Conservation (phyloP, 768 basidiomycete genomes). For the Cystobasidium ongulense region DNA sequence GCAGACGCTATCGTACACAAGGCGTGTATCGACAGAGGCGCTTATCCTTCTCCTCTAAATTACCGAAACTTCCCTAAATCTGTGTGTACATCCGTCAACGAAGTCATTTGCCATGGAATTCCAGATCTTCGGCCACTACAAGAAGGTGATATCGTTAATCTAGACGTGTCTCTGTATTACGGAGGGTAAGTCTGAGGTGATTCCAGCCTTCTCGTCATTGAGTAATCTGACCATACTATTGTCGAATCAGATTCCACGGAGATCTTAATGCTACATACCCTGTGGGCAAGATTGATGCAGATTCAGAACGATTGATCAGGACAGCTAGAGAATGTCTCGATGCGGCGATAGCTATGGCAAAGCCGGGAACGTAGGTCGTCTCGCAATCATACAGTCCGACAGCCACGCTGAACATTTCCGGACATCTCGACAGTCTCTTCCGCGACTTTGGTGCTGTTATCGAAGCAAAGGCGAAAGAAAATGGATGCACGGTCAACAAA, state of each 20-base stretch:
- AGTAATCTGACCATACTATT: too few species aligned
- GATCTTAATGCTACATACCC: slow-evolving; percentile 59
- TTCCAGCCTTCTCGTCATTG: not conserved
- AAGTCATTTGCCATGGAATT: slow-evolving; percentile 80
- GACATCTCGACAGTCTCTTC: slow-evolving; percentile 66
- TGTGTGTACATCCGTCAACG: slow-evolving; percentile 91
- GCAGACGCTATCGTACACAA: slow-evolving; percentile 84
- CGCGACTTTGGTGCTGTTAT: slow-evolving; percentile 79
- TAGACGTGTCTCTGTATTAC: slow-evolving; percentile 74
- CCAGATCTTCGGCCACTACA: slow-evolving; percentile 54
- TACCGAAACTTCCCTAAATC: slow-evolving; percentile 91
- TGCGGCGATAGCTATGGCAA: slow-evolving; percentile 82
- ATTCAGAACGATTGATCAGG: slow-evolving; percentile 56
- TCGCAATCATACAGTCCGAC: not conserved
- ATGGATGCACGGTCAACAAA: slow-evolving; percentile 81
- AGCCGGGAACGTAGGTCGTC: slow-evolving; percentile 58
- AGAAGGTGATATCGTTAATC: slow-evolving; percentile 94
- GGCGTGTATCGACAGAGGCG: slow-evolving; percentile 76
- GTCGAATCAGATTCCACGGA: slow-evolving; percentile 66
- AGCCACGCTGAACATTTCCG: slow-evolving; percentile 56
- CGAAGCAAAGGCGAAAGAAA: slow-evolving; percentile 73
- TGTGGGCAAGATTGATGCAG: slow-evolving; percentile 60
- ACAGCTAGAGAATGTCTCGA: slow-evolving; percentile 76
- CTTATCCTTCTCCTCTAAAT: slow-evolving; percentile 88
- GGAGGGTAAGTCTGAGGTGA: slow-evolving; percentile 50